phyloP scores from a whole-genome alignment of 169 alveolate genomes.

The Ichthyophthirius multifiliis region DNA sequence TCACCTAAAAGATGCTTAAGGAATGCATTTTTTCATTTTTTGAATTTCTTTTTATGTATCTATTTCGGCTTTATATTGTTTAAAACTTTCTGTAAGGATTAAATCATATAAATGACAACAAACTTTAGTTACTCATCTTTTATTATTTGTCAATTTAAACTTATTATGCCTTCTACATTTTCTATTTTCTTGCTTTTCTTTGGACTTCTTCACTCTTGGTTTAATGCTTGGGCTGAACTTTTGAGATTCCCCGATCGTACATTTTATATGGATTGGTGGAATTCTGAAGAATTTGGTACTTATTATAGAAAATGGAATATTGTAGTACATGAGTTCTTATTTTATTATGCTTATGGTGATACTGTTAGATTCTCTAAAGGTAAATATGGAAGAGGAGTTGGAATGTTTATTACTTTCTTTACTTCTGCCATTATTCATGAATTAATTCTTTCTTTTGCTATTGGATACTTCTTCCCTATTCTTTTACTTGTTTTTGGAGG shows the following conservation, averaged over 20 bases:
- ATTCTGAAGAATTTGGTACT: conserved; percentile 54
- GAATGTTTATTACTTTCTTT: conserved; percentile 45
- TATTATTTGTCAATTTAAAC: conserved; percentile 12
- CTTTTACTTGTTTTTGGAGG: conserved; percentile 66
- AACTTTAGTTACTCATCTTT: conserved; percentile 12
- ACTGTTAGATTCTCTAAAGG: conserved; percentile 59
- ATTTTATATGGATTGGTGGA: conserved; percentile 79
- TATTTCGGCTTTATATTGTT: conserved; percentile 25
- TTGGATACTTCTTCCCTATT: conserved; percentile 66
- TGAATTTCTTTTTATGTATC: conserved; percentile 30
- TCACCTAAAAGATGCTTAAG: conserved; percentile 6
- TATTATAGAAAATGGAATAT: conserved; percentile 75
- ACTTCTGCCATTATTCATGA: conserved; percentile 68
- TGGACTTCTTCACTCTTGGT: conserved; percentile 68
- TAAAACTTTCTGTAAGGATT: conserved; percentile 17
- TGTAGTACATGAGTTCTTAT: conserved; percentile 72
- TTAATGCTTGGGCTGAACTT: conserved; percentile 64
- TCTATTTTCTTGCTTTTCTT: conserved; percentile 53
- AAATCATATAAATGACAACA: background rate
- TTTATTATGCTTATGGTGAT: conserved; percentile 63
- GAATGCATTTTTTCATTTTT: background rate
- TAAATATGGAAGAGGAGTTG: conserved; percentile 13
- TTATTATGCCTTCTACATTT: conserved; percentile 51
- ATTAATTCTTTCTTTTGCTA: conserved; percentile 51
- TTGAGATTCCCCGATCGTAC: conserved; percentile 61